These are phyloP conservation scores for Coelastrella sp. DNA, from an alignment of 139 green algal genomes.

Conservation along the genomic window DNA sequence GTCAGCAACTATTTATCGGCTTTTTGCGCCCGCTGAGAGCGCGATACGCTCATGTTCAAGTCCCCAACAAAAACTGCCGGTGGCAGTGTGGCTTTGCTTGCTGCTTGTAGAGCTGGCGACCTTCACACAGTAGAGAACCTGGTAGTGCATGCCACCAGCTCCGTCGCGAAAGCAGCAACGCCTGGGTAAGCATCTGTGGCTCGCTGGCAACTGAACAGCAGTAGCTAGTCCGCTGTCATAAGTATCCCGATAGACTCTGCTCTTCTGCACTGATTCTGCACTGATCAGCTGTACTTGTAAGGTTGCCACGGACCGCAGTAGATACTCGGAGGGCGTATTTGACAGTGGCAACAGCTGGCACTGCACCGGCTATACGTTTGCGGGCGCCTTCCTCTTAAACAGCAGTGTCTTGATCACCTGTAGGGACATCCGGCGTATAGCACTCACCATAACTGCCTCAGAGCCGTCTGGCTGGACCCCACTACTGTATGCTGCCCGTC, in stretches of 20 bases:
- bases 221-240: neutral
- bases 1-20: too few relatives aligned
- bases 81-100: constrained; percentile 1
- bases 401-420: neutral
- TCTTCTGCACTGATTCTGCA: too few relatives aligned
- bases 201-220: neutral
- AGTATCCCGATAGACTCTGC: neutral
- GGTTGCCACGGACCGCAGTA: too few relatives aligned
- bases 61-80: neutral
- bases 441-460: neutral
- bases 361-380: neutral
- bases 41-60: too few relatives aligned
- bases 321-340: neutral
- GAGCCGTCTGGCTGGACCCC: constrained; percentile 31
- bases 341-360: neutral
- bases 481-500: constrained; percentile 30
- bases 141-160: neutral
- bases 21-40: too few relatives aligned
- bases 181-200: neutral
- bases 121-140: neutral
- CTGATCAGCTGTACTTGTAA: too few relatives aligned
- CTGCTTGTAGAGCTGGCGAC: constrained; percentile 22
- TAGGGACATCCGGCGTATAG: neutral
- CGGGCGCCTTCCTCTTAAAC: too few relatives aligned
- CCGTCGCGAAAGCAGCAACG: neutral